These are phyloP conservation scores for Sherardia arvensis DNA, from an alignment of 257 asterid genomes.

Conservation along the genomic window DNA sequence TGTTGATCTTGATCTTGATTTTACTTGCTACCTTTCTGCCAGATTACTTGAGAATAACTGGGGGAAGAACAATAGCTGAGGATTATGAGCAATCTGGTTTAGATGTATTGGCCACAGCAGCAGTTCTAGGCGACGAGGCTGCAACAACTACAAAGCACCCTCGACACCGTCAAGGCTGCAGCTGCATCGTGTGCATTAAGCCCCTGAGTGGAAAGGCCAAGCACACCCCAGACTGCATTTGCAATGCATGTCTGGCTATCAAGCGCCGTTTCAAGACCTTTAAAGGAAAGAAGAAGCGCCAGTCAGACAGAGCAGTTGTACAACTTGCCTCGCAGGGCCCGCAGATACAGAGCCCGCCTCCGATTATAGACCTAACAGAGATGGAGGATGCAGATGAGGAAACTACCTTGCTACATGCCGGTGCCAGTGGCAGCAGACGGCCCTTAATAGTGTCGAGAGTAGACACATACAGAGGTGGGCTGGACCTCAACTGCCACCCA, in stretches of 20 bases:
- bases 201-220: conserved; percentile 97
- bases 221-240: conserved; percentile 76
- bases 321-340: conserved; percentile 45
- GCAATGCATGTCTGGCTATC: conserved; percentile 76
- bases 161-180: conserved; percentile 92
- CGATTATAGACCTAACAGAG: conserved; percentile 18
- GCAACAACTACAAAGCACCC: conserved; percentile 89
- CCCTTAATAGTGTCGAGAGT: no score
- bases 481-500: no score
- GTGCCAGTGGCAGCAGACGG: no score
- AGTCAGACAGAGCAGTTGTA: conserved; percentile 64
- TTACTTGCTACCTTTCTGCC: no score
- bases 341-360: conserved; percentile 20
- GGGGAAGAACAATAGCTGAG: conserved; percentile 6
- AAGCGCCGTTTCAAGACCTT: conserved; percentile 88
- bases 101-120: conserved; percentile 92
- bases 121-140: conserved; percentile 79
- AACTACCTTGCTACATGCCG: conserved; percentile 22
- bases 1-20: no score
- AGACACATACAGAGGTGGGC: conserved; percentile 29
- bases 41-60: conserved; percentile 60
- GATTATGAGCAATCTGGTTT: conserved; percentile 77
- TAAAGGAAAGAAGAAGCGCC: conserved; percentile 73
- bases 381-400: conserved; percentile 34
- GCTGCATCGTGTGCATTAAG: conserved; percentile 95